phyloP scores from a whole-genome alignment of 257 asterid genomes.

The Primulina huaijiensis region DNA sequence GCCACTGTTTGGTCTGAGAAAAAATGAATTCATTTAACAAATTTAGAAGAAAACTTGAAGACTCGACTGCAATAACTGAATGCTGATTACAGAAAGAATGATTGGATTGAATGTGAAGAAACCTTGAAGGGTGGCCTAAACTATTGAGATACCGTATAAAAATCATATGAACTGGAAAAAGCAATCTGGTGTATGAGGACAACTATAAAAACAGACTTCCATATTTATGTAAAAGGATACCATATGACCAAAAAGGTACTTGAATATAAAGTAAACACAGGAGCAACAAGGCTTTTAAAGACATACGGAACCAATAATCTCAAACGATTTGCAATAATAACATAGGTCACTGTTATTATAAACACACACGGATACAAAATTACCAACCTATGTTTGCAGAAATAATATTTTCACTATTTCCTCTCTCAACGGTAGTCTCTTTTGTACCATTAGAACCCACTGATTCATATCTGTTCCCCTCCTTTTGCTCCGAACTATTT shows the following conservation, averaged over 20 bases:
- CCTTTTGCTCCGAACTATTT: conserved; percentile 34
- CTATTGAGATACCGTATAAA: not conserved
- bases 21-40: not conserved
- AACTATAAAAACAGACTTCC: conserved; percentile 3
- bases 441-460: conserved; percentile 27
- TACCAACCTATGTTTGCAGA: conserved; percentile 42
- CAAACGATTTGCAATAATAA: conserved; percentile 8
- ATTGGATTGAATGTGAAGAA: not conserved
- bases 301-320: conserved; percentile 12
- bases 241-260: conserved; percentile 7
- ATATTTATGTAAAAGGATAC: not conserved
- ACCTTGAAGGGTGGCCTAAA: not conserved
- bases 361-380: conserved; percentile 11
- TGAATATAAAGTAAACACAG: not conserved
- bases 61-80: conserved; percentile 4
- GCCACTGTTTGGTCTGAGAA: not conserved
- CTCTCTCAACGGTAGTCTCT: conserved; percentile 25
- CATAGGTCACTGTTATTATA: conserved; percentile 11
- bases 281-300: conserved; percentile 11
- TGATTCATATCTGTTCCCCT: conserved; percentile 27
- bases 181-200: not conserved
- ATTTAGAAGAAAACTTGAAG: not conserved
- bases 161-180: conserved; percentile 7
- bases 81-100: conserved; percentile 20
- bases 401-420: conserved; percentile 27